These are phyloP conservation scores for Neofusicoccum ribis DNA, from an alignment of 2,329 filamentous ascomycete species.

Conservation along the genomic window DNA sequence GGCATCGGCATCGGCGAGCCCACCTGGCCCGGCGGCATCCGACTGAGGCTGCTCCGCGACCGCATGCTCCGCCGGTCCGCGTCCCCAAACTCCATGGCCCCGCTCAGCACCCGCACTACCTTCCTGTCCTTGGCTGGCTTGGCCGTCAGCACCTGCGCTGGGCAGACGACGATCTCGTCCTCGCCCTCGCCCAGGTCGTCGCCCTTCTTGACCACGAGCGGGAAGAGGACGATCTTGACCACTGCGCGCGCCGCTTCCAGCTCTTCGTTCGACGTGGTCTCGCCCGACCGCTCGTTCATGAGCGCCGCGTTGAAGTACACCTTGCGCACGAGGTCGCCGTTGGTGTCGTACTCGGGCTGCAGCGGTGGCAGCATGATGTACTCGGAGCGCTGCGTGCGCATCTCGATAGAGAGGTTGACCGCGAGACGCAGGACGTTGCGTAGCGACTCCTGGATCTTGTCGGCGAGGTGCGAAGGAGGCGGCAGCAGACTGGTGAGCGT, in stretches of 20 bases:
- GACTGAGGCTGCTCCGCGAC: neutral
- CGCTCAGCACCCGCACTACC: conserved; percentile 51
- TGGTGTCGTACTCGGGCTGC: conserved; percentile 90
- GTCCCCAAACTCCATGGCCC: conserved; percentile 49
- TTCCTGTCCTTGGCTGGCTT: conserved; percentile 46
- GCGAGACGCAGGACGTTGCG: conserved; percentile 85
- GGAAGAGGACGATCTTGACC: conserved; percentile 92
- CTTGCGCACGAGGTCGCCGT: conserved; percentile 84
- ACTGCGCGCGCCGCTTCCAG: conserved; percentile 74
- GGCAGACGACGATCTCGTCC: conserved; percentile 92
- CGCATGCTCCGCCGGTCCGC: neutral
- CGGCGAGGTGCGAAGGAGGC: conserved; percentile 77
- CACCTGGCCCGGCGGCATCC: neutral
- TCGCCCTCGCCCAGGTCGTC: conserved; percentile 85
- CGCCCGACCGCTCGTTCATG: conserved; percentile 89
- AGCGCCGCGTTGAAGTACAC: conserved; percentile 89
- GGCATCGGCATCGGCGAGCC: neutral
- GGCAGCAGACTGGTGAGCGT: conserved; percentile 83
- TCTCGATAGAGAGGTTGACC: conserved; percentile 88
- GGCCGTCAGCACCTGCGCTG: conserved; percentile 87
- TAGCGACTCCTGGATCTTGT: conserved; percentile 79
- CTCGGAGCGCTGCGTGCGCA: conserved; percentile 94
- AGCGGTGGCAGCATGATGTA: conserved; percentile 98
- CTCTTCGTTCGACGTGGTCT: conserved; percentile 71
- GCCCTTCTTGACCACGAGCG: conserved; percentile 92